Conservation (phyloP, 2,329 filamentous ascomycete genomes). For the Pestalotiopsis fici region DNA sequence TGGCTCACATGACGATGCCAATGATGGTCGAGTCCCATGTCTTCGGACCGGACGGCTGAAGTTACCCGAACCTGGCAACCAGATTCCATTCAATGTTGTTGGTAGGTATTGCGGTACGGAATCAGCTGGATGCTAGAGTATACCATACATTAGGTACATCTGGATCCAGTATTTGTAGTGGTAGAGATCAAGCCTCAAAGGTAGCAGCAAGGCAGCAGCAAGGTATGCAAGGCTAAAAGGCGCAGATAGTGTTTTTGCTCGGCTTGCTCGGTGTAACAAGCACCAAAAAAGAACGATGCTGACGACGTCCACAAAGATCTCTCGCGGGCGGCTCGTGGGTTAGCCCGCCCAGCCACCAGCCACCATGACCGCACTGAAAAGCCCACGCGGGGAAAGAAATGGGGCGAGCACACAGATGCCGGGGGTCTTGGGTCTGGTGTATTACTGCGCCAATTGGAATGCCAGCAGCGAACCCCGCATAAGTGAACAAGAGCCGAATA, state of each 20-base stretch:
- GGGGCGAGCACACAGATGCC: not conserved
- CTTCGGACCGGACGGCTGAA: not conserved
- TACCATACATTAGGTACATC: too few relatives aligned
- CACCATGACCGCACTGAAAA: not conserved
- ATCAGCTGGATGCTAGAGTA: too few relatives aligned
- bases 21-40: not conserved
- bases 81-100: too few relatives aligned
- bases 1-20: not conserved
- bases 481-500: not conserved
- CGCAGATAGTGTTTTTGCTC: not conserved
- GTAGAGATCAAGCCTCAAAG: not conserved
- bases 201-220: not conserved
- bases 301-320: not conserved
- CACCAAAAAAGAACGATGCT: not conserved
- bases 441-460: conserved; percentile 8
- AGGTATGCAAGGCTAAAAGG: not conserved
- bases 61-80: not conserved
- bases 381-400: conserved; percentile 2
- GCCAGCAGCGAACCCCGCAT: conserved; percentile 3
- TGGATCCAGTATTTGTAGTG: not conserved
- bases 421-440: not conserved
- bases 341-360: not conserved
- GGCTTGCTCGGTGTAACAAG: not conserved
- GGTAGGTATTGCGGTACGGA: too few relatives aligned
- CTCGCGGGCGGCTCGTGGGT: not conserved